These are phyloP conservation scores for Anaeromyces robustus DNA, from an alignment of 192 early-diverging fungal species.

Conservation along the genomic window DNA sequence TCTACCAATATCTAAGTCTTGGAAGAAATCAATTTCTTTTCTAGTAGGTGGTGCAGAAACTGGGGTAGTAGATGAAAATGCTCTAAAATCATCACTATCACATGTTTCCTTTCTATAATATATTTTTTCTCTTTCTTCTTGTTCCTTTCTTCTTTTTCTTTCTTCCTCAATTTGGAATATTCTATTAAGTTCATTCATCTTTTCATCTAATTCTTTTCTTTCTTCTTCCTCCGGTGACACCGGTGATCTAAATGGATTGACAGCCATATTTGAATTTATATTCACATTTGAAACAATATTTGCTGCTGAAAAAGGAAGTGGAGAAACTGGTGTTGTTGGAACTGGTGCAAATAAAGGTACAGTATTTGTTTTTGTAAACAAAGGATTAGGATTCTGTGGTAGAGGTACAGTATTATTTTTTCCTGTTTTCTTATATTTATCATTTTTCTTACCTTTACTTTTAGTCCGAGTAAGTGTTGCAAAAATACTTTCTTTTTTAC, in stretches of 20 bases:
- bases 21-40: neutral
- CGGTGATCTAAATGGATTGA: too few relatives aligned
- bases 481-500: neutral
- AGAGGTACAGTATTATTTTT: too few relatives aligned
- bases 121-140: neutral
- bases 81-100: neutral
- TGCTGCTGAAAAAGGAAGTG: too few relatives aligned
- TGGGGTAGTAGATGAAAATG: neutral
- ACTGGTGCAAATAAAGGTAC: neutral
- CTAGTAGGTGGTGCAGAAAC: neutral
- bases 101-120: neutral
- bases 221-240: neutral
- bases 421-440: neutral
- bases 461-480: neutral
- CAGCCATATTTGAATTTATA: too few relatives aligned
- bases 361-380: neutral
- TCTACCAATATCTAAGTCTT: neutral
- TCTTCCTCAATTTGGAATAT: neutral
- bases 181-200: neutral
- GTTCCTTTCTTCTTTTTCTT: neutral
- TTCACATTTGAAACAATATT: too few relatives aligned
- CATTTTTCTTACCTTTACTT: neutral
- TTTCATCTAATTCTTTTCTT: neutral
- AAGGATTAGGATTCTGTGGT: neutral
- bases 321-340: too few relatives aligned